Evolutionary conservation across 768 basidiomycete genomes (phyloP).

Genomic region (Hortiboletus flavorubellus): DNA sequence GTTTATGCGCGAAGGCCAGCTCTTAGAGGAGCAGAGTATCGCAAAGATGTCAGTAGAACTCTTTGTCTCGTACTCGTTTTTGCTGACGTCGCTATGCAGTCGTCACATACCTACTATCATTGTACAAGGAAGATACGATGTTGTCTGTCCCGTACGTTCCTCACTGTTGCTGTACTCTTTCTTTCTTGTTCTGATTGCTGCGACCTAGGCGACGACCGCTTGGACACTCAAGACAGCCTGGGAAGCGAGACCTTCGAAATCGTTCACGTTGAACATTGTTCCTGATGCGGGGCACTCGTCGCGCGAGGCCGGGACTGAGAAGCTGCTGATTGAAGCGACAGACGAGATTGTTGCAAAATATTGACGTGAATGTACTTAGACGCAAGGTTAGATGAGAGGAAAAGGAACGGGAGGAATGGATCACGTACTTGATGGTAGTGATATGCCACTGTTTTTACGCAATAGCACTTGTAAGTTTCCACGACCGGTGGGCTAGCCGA

Average conservation of each 20-base stretch:
- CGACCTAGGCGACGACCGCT: conserved; percentile 69
- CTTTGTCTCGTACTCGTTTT: neutral
- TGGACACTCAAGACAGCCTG: conserved; percentile 77
- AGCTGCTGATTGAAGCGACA: conserved; percentile 63
- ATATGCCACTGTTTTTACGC: neutral
- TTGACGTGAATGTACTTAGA: conserved; percentile 1
- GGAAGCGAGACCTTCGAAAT: conserved; percentile 58
- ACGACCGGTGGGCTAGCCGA: neutral
- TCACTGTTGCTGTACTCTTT: neutral
- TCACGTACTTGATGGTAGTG: too few relatives aligned
- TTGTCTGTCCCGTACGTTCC: conserved; percentile 72
- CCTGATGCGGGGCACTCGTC: conserved; percentile 88
- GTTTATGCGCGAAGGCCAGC: conserved; percentile 85
- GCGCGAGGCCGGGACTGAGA: conserved; percentile 66
- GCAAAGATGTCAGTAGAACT: conserved; percentile 70
- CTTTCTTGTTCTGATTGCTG: neutral
- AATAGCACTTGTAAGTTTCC: neutral
- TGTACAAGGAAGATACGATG: conserved; percentile 86
- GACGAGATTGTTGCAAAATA: conserved; percentile 28
- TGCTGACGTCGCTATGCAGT: conserved; percentile 37
- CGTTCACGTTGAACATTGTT: conserved; percentile 55
- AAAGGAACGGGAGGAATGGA: neutral
- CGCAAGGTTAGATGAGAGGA: too few relatives aligned
- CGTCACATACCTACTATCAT: conserved; percentile 84
- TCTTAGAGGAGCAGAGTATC: conserved; percentile 78